Evolutionary conservation across 257 asterid genomes (phyloP), one percentile per base, ranked within the genome.

Genomic region (Paulownia fortunei): DNA sequence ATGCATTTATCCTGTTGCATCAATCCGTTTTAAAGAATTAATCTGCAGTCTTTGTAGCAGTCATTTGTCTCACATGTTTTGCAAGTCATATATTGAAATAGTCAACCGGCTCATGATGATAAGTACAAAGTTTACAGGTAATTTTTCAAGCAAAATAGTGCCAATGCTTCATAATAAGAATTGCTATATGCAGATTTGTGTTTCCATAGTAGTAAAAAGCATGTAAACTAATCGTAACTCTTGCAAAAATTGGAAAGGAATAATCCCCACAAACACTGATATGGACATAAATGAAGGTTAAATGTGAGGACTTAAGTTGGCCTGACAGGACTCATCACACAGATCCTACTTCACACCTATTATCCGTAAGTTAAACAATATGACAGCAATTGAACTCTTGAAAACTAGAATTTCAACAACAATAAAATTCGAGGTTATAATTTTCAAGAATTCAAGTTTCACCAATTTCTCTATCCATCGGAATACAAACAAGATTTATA

Each of bases 381-480:
- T 2, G 34, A 51, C 9, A 30, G 13, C 41, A 27, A 46, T 44
- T 10, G 8, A 46, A 34, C n/a, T 19, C 56, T 9, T 16, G 23
- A 15, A 13, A 62, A 8, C 23, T 39, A 36, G 1, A 13, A 52
- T 46, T 61, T 7, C 7, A 32, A 19, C 41, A 41, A 4, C 21
- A 23, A 69, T 2, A 39, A 60, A 4, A 0, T 1, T 59, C 3
- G 24, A 30, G 52, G 18, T 26, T 16, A 11, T 10, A 24, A 24
- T 34, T 41, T 46, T 62, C 69, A 47, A 69, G 81, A 49, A 44
- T n/a, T 60, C 24, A 51, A 49, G 60, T 46, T 49, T 12, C 61
- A 10, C 26, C 30, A 44, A 54, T 67, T 23, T 58, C 80, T 24
- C 39, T 19, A 13, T 39, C 72, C 27, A 58, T 18, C 49, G 41